phyloP scores from a whole-genome alignment of 441 rosid species.

The Hypseocharis bilobata region DNA sequence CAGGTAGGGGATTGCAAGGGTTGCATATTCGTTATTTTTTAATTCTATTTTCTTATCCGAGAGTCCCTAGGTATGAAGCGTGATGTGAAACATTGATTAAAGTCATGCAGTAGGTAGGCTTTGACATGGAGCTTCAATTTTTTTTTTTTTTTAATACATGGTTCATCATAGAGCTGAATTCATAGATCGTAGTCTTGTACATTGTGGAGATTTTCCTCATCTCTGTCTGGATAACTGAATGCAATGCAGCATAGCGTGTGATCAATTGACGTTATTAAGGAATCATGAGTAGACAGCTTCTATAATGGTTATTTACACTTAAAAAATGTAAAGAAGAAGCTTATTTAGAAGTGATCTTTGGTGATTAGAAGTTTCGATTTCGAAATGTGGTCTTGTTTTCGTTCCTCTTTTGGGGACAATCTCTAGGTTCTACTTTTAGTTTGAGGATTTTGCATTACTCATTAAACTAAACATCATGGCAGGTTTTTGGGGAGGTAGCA shows the following conservation, averaged over 20 bases:
- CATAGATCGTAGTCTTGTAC: neutral
- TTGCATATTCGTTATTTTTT: neutral
- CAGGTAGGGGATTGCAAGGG: neutral
- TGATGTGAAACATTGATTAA: neutral
- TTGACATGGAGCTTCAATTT: neutral
- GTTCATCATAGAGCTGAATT: neutral
- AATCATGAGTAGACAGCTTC: too few species aligned
- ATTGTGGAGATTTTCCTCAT: neutral
- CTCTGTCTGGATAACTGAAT: too few species aligned
- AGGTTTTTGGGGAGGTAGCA: slow-evolving; percentile 94
- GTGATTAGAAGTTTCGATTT: too few species aligned
- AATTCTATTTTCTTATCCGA: neutral
- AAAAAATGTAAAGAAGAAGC: too few species aligned
- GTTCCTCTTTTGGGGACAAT: neutral
- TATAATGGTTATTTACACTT: too few species aligned
- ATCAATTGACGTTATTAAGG: too few species aligned
- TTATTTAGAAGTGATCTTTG: too few species aligned
- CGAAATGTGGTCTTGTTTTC: neutral
- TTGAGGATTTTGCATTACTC: neutral
- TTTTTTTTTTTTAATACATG: too few species aligned
- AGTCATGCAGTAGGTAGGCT: neutral
- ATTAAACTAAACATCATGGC: slow-evolving; percentile 8
- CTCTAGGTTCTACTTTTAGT: neutral
- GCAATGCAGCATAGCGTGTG: too few species aligned
- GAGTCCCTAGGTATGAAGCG: neutral